Evolutionary conservation across 352 stramenopile genomes (phyloP), one percentile per base, ranked within the genome.

Genomic region (Phytopythium vexans): DNA sequence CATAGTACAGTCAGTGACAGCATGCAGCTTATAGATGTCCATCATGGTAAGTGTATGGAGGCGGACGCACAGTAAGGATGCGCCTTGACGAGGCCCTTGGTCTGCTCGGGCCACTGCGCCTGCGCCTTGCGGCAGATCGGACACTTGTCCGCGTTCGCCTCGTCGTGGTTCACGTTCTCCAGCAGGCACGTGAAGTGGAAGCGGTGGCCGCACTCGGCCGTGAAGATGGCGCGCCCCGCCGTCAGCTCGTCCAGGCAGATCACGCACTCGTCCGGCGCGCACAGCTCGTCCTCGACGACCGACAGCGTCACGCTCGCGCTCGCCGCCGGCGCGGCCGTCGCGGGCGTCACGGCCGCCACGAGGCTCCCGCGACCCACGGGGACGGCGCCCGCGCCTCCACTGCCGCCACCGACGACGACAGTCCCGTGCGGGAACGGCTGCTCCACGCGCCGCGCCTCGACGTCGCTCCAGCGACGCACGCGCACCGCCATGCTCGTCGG

Each of bases 121-220:
- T 94, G 84, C 55, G 80, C 42, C 67, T 92, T 88, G 61, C 84
- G 80, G 73, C 84, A 94, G 58, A 94, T 94, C 55, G 84, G 84
- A 45, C 84, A 94, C 66, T 94, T 94, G 70, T 92, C 83, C 49
- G 79, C 77, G 58, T 94, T 94, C 32, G 82, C 84, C 61, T 94
- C 84, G 68, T 94, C 84, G 66, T 94, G 82, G 66, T 94, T 94
- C 34, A 94, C 81, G 61, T 94, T 94, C 74, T 94, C 84, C 34
- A 94, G 57, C 49, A 94, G 55, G 55, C 84, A 94, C 35, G 70
- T 86, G 58, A 94, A 94, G 62, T 94, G 84, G 62, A 89, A 94
- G 46, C 82, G 77, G 69, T 94, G 84, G 56, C 78, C 84, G 53
- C 84, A 94, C 68, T 94, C 82, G 63, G 82, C 84, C 45, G 77